Base-by-base conservation (phyloP, 306 rosid species). In the Boehmeria nivea region DNA sequence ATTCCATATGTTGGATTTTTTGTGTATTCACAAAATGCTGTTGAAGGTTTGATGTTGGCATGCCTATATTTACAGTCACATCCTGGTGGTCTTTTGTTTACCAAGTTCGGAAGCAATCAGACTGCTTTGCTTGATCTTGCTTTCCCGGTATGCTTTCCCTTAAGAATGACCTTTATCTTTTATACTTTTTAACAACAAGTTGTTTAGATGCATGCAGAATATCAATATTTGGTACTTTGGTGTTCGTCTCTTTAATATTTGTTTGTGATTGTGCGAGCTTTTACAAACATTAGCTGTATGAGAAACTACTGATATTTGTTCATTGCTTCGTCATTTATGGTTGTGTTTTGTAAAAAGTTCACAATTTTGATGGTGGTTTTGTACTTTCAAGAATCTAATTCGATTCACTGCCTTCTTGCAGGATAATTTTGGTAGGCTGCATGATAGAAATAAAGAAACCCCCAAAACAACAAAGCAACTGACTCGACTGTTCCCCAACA, bases 51-150 rank as follows among this genome's bases (percentile, higher is more conserved):
- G 40, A 61, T 66, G 36, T 22, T 24, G 13, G 63, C 33, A 40
- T 40, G 17, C 15, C 45, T 12, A n/a, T 4, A 43, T 44, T 71
- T 70, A 72, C 83, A 91, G 98, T 68, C 82, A 50, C 95, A 82
- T 54, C 79, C 88, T 24, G 91, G 94, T 42, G 82, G 95, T 51
- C 88, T 87, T 74, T 62, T 84, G 70, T 91, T 91, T 57, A 90
- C 95, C 0, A 90, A 90, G 68, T 82, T 84, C 14, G 96, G 98
- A 68, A 73, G 86, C 73, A 87, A 75, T 72, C 95, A 87, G 73
- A 81, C 98, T 5, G 88, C 98, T n/a, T 74, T 87, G 22, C 89
- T 91, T 67, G 98, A 91, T 83, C 94, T 90, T 76, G 88, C 98
- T 58, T 82, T 87, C 65, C 95, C 94, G 87, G 98, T 87, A 91